A percentile compares a stretch with the other conserved stretches of the same genome.
Evolutionary conservation across 305 asterid genomes (phyloP).

Genomic region (Vinca major): DNA sequence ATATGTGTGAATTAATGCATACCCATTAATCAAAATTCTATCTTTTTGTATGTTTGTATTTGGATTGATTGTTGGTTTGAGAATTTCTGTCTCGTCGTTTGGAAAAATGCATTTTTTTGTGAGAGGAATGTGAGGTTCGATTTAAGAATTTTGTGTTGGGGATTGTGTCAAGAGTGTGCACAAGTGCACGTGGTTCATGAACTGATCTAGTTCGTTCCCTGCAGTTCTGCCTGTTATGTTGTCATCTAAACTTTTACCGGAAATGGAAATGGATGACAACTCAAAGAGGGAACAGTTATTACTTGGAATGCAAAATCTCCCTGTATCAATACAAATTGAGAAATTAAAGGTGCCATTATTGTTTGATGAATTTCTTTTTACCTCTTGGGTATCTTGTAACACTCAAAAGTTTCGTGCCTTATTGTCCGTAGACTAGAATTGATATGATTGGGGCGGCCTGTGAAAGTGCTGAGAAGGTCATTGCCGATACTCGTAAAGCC

Average conservation of each 20-base stretch:
- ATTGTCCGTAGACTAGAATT: slow-evolving; percentile 51
- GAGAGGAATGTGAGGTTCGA: too few relatives aligned
- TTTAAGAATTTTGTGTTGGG: too few relatives aligned
- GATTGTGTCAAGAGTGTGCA: too few relatives aligned
- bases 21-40: neutral
- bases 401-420: slow-evolving; percentile 16
- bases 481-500: slow-evolving; percentile 80
- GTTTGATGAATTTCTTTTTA: slow-evolving; percentile 10
- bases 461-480: slow-evolving; percentile 91
- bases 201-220: slow-evolving; percentile 12
- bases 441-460: slow-evolving; percentile 87
- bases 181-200: slow-evolving; percentile 2
- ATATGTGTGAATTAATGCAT: too few relatives aligned
- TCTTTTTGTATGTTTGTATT: neutral
- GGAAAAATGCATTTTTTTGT: too few relatives aligned
- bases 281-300: slow-evolving; percentile 74
- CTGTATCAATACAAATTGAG: slow-evolving; percentile 65
- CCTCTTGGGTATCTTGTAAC: slow-evolving; percentile 7
- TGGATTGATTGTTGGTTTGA: too few relatives aligned
- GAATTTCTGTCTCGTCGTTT: too few relatives aligned
- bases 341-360: slow-evolving; percentile 49
- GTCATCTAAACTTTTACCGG: slow-evolving; percentile 90
- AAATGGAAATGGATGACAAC: slow-evolving; percentile 89
- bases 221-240: slow-evolving; percentile 95
- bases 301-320: slow-evolving; percentile 70